Conservation (phyloP, 495 filamentous ascomycete species). For the Lineolata rhizophorae region DNA sequence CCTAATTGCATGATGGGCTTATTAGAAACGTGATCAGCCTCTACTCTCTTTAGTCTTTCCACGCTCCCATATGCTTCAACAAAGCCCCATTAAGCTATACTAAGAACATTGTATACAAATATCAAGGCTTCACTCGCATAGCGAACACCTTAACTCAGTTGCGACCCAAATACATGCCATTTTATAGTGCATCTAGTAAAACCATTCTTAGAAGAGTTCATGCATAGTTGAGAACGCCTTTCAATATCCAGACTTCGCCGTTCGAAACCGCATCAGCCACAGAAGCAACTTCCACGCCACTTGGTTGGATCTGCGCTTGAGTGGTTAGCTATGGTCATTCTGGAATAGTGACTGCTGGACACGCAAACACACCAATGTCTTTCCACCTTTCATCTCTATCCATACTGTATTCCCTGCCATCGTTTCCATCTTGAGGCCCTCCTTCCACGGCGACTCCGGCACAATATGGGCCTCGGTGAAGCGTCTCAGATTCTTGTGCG, state of each 20-base stretch:
- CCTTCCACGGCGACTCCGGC: conserved; percentile 54
- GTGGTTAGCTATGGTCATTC: not conserved
- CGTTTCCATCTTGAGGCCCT: conserved; percentile 48
- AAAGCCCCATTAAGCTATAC: too few relatives aligned
- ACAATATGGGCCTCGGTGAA: conserved; percentile 84
- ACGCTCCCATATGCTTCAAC: too few relatives aligned
- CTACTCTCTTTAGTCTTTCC: too few relatives aligned
- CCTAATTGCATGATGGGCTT: too few relatives aligned
- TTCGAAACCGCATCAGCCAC: conserved; percentile 56
- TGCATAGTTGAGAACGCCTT: conserved; percentile 17
- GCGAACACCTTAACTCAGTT: too few relatives aligned
- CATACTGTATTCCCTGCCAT: conserved; percentile 51
- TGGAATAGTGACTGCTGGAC: too few relatives aligned
- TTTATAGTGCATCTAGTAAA: too few relatives aligned
- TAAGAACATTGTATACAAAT: too few relatives aligned
- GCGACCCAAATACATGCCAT: too few relatives aligned
- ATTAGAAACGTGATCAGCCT: too few relatives aligned
- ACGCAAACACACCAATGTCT: conserved; percentile 44
- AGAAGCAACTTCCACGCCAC: conserved; percentile 47
- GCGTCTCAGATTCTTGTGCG: conserved; percentile 50
- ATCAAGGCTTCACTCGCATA: too few relatives aligned
- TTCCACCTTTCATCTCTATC: conserved; percentile 63
- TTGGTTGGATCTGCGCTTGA: conserved; percentile 64
- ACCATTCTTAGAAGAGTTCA: too few relatives aligned
- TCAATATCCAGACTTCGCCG: conserved; percentile 44